These are phyloP conservation scores for Williopsis jadinii DNA, from an alignment of 1,139 yeast species.

Conservation along the genomic window DNA sequence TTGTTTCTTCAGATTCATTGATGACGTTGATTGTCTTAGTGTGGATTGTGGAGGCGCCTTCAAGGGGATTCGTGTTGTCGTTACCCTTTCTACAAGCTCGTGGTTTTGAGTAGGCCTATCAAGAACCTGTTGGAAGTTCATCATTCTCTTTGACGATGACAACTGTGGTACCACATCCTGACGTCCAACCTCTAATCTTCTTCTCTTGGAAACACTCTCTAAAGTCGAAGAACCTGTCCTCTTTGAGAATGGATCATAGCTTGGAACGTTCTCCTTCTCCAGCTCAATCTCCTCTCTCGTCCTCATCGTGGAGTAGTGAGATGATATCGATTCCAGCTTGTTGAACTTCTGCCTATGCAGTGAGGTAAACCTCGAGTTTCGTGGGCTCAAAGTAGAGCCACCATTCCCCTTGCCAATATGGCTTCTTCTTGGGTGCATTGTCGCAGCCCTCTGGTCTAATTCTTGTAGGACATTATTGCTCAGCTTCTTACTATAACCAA, in stretches of 20 bases:
- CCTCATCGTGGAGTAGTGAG: constrained; percentile 25
- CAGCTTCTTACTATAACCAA: constrained; percentile 23
- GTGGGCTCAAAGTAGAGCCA: constrained; percentile 11
- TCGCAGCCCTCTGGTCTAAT: constrained; percentile 25
- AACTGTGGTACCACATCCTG: constrained; percentile 10
- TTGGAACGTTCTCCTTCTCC: constrained; percentile 19
- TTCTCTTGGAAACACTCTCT: constrained; percentile 15
- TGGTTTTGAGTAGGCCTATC: neutral
- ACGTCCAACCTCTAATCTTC: constrained; percentile 16
- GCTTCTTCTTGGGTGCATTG: neutral
- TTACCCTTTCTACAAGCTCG: neutral
- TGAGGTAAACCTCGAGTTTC: constrained; percentile 13
- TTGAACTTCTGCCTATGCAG: constrained; percentile 22
- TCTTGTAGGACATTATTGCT: constrained; percentile 27
- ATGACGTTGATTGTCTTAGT: constrained; percentile 5
- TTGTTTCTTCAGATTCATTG: constrained; percentile 3
- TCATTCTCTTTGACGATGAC: constrained; percentile 3
- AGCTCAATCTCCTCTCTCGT: constrained; percentile 13
- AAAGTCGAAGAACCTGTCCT: constrained; percentile 13
- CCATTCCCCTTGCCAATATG: neutral
- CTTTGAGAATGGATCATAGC: constrained; percentile 19
- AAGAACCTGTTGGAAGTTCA: constrained; percentile 4
- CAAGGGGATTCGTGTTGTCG: neutral
- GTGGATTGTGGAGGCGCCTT: neutral
- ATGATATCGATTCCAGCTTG: constrained; percentile 26